Evolutionary conservation across 306 rosid genomes (phyloP), one percentile per base, ranked within the genome.

Genomic region (Fagus crenata): DNA sequence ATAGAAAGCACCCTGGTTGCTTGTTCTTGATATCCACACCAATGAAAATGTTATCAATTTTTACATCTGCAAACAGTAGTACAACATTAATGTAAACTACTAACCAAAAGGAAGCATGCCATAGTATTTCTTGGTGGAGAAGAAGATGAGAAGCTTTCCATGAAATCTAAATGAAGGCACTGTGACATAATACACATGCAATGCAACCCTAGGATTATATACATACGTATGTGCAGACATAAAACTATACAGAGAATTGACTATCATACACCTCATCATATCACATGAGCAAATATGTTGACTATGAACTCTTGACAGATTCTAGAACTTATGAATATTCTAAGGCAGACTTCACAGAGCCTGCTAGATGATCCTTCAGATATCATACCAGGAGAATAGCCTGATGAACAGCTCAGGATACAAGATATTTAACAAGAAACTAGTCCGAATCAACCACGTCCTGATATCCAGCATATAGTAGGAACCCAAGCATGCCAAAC

Each of bases 11-110:
- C 68, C 49, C 77, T 80, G 61, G 58, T 54, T 73, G 75, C 80
- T 84, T 82, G 72, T 81, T 79, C 78, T 73, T 49, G 78, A 82
- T 77, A 71, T 70, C 84, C 84, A 70, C 69, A 61, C 71, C 82
- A 86, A 75, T 49, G 80, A 77, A 82, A 83, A 77, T 67, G 80
- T 84, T 89, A 88, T 91, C 87, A 86, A 88, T 72, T 82, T 80
- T 73, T 76, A 75, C 69, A 60, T 75, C 86, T 77, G 78, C 71
- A 37, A 81, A 81, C 53, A 46, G 41, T 64, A 35, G 28, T 61
- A 49, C 40, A n/a, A 32, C 53, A 63, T 79, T 36, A 64, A 54
- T 17, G 36, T 77, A 72, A 82, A 59, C 82, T 53, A 42, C 40
- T 7, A 77, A 84, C 64, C 75, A 72, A 77, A 65, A 69, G 65